Conservation (phyloP, 306 rosid species). For the Mimosa pudica region DNA sequence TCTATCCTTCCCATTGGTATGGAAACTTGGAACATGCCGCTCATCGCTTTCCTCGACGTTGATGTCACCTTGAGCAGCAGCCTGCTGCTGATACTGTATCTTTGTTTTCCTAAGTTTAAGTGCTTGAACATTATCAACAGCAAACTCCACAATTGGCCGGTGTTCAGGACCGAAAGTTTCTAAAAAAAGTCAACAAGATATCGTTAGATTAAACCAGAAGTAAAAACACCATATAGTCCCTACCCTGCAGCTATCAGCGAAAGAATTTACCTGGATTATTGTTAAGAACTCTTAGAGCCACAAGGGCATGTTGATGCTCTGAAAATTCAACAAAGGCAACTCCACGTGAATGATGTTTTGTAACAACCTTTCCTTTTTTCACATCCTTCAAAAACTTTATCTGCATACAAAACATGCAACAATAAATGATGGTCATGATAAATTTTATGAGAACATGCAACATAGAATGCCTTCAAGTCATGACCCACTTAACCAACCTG, state of each 20-base stretch:
- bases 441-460: not conserved
- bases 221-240: not conserved
- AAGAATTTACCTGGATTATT: constrained; percentile 83
- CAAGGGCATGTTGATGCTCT: constrained; percentile 97
- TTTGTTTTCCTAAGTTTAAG: constrained; percentile 64
- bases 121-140: constrained; percentile 81
- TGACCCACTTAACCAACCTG: constrained; percentile 63
- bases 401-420: constrained; percentile 45
- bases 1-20: constrained; percentile 34
- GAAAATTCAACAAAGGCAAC: constrained; percentile 92
- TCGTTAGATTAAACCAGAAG: constrained; percentile 15
- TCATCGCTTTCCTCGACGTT: constrained; percentile 29
- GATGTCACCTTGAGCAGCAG: constrained; percentile 28
- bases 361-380: constrained; percentile 69
- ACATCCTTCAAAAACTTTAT: constrained; percentile 76
- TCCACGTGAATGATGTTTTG: constrained; percentile 75
- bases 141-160: constrained; percentile 97
- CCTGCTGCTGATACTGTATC: constrained; percentile 56
- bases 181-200: constrained; percentile 42
- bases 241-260: constrained; percentile 10
- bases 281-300: constrained; percentile 91
- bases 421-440: not conserved
- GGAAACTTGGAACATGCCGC: constrained; percentile 31
- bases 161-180: constrained; percentile 88
- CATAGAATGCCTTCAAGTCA: constrained; percentile 2